Evolutionary conservation across 352 stramenopile species (phyloP), one percentile per base, ranked within the genome.

Genomic region (Pythium aquatile): DNA sequence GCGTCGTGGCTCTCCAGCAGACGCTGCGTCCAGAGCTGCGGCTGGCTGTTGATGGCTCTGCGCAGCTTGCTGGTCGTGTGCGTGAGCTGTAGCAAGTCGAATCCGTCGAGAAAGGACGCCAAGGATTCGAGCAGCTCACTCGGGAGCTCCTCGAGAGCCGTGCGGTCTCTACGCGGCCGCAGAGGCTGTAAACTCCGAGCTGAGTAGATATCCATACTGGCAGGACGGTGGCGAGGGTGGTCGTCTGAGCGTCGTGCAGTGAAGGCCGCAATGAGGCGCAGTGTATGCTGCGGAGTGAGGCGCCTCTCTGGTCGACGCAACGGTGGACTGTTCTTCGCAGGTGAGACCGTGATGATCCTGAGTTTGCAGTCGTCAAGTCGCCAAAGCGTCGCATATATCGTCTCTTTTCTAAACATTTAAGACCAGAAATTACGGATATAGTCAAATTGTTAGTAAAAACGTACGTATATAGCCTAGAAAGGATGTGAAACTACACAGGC

Each of bases 81-180:
- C 10, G 71, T 72, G 48, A 78, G 61, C 32, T 62, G 63, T 16
- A 71, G 66, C 20, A 67, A 51, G 13, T 78, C 71, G 57, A 75
- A 75, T 24, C 71, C 71, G 1, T 63, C 66, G 30, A 78, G 56
- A 47, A 65, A 75, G 51, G 33, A 60, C 46, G 61, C 65, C 32
- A 74, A 8, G 8, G 35, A 24, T 47, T 66, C 58, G 35, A 78
- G 46, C 8, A 59, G 63, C 61, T 78, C 71, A 1, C 42, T 49
- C 8, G 68, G 55, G 39, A 65, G 61, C 58, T 39, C 46, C 16
- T 69, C 62, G 37, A 69, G 35, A 5, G 28, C 20, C 24, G 17
- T 37, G 37, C 8, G 7, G 46, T 39, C 29, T 14, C 16, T 11
- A 33, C 11, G 42, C 24, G 26, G 44, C 44, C 20, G 60, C 8